Evolutionary conservation across 371 early-diverging fungal species (phyloP).

Genomic region (Rhizopus delemar): DNA sequence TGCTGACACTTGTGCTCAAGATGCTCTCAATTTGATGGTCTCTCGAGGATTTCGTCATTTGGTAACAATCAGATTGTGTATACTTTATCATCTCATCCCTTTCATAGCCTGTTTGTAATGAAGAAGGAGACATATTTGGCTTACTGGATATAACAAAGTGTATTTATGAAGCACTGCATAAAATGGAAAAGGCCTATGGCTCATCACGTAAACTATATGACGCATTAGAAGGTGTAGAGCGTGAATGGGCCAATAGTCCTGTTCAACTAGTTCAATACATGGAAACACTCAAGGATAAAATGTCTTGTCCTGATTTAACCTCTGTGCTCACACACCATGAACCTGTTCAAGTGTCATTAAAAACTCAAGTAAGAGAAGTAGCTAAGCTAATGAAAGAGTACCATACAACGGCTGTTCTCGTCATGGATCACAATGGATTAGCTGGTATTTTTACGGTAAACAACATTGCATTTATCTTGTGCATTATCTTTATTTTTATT

Average conservation of each 20-base stretch:
- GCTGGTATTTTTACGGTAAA: slow-evolving; percentile 94
- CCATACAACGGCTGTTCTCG: slow-evolving; percentile 90
- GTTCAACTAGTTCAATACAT: slow-evolving; percentile 71
- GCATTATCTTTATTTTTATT: slow-evolving; percentile 1
- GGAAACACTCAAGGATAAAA: slow-evolving; percentile 75
- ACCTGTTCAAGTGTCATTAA: slow-evolving; percentile 77
- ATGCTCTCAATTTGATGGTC: slow-evolving; percentile 95
- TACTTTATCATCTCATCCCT: not conserved
- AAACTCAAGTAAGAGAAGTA: slow-evolving; percentile 88
- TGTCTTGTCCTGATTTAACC: slow-evolving; percentile 89
- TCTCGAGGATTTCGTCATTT: slow-evolving; percentile 94
- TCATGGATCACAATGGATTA: slow-evolving; percentile 81
- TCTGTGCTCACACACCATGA: slow-evolving; percentile 72
- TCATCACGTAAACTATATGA: slow-evolving; percentile 84
- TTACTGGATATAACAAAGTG: slow-evolving; percentile 94
- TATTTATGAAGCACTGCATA: slow-evolving; percentile 90
- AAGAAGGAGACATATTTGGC: slow-evolving; percentile 91
- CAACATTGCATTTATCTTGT: slow-evolving; percentile 8
- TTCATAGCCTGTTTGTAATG: slow-evolving; percentile 76
- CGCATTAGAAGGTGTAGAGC: slow-evolving; percentile 92
- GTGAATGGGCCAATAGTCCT: slow-evolving; percentile 68
- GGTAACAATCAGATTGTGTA: slow-evolving; percentile 36
- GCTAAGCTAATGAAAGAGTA: slow-evolving; percentile 86
- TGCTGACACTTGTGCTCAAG: slow-evolving; percentile 79
- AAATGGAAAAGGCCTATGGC: slow-evolving; percentile 88